Evolutionary conservation across 148 eudicot species (phyloP).

Genomic region (Polygonum maritimum): DNA sequence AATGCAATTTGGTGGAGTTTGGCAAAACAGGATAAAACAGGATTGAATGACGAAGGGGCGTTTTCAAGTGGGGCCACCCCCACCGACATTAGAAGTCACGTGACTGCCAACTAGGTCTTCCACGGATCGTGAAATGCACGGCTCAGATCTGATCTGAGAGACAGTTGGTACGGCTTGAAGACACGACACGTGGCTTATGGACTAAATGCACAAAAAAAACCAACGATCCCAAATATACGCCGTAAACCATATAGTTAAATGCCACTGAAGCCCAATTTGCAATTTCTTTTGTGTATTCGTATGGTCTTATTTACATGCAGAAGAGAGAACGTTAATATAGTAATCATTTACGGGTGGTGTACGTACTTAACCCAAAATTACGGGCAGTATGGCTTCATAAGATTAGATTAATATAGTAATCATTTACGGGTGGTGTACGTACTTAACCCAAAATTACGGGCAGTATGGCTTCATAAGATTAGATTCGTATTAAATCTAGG

Average conservation of each 20-base stretch:
- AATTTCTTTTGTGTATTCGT: neutral
- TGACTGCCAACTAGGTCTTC: conserved; percentile 9
- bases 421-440: no score
- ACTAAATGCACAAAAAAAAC: neutral
- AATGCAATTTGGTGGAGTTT: neutral
- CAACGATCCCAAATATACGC: neutral
- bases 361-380: no score
- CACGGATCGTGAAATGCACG: conserved; percentile 23
- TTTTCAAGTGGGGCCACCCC: neutral
- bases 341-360: no score
- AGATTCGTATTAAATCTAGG: no score
- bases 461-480: no score
- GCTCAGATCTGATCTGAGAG: conserved; percentile 14
- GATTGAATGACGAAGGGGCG: neutral
- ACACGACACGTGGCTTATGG: neutral
- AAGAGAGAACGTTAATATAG: no score
- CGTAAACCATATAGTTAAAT: neutral
- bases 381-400: no score
- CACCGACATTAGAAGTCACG: conserved; percentile 37
- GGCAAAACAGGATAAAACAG: neutral
- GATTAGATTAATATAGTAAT: no score
- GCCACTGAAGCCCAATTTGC: neutral
- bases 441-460: no score
- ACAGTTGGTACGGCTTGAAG: neutral
- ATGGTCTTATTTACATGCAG: no score